Percentiles rank a stretch among this genome's conserved stretches.
phyloP scores from a whole-genome alignment of 2,329 filamentous ascomycete genomes.

The Nothophaeocryptopus gaeumannii region DNA sequence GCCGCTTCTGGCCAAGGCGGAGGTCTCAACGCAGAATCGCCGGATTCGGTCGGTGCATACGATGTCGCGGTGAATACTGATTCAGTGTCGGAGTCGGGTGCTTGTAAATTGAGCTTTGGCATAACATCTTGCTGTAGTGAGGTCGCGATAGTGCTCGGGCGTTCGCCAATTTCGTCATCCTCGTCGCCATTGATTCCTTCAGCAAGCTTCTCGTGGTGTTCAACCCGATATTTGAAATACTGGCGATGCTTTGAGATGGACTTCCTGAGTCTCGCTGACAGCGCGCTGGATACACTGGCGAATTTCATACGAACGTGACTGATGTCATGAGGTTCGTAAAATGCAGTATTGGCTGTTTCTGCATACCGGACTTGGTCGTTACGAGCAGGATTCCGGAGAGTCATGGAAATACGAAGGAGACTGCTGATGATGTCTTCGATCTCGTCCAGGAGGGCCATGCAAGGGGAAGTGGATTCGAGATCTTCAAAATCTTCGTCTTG shows the following conservation, averaged over 20 bases:
- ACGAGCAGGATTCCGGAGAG: conserved; percentile 35
- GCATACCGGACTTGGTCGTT: conserved; percentile 30
- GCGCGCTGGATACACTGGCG: conserved; percentile 1
- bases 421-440: conserved; percentile 29
- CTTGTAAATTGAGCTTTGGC: too few species aligned
- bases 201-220: conserved; percentile 31
- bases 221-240: conserved; percentile 35
- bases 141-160: too few species aligned
- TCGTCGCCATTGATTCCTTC: too few species aligned
- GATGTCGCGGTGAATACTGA: background rate
- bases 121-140: too few species aligned
- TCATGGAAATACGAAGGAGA: conserved; percentile 35
- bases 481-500: background rate
- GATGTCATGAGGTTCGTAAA: conserved; percentile 9
- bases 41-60: background rate
- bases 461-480: background rate
- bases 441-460: conserved; percentile 11
- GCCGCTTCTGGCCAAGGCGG: background rate
- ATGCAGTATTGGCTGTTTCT: conserved; percentile 24
- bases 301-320: conserved; percentile 13
- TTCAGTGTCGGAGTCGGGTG: background rate
- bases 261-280: conserved; percentile 32
- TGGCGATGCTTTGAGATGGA: conserved; percentile 34
- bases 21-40: background rate
- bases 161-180: too few species aligned